A percentile compares a stretch with the other conserved stretches of the same genome.
phyloP scores from a whole-genome alignment of 1,284 basidiomycete genomes.

The Earliella scabrosa region DNA sequence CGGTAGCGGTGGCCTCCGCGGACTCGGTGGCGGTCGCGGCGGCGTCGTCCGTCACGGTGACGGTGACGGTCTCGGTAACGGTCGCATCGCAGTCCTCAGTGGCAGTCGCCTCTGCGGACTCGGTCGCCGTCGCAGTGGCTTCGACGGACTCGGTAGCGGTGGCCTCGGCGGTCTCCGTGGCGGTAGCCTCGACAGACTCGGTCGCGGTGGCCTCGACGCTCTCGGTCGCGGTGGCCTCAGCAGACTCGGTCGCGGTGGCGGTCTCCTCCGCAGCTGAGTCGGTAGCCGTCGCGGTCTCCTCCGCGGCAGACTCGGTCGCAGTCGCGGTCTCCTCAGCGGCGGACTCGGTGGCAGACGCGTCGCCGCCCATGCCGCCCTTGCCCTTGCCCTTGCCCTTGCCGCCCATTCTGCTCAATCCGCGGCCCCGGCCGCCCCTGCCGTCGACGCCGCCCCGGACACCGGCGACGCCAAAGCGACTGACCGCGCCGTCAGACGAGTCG shows the following conservation, averaged over 20 bases:
- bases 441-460: constrained; percentile 49
- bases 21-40: background rate
- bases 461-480: constrained; percentile 45
- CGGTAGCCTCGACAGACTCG: background rate
- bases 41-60: background rate
- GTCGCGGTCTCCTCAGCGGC: background rate
- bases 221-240: no score
- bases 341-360: background rate
- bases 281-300: background rate
- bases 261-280: background rate
- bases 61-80: background rate
- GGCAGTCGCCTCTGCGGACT: background rate
- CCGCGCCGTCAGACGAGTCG: constrained; percentile 45
- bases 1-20: background rate
- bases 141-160: background rate
- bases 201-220: background rate
- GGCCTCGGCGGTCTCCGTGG: background rate
- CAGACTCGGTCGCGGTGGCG: background rate
- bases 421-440: background rate
- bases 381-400: background rate
- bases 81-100: background rate
- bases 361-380: background rate
- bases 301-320: background rate
- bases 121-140: no score
- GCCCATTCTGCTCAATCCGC: background rate